Conservation (phyloP, 768 basidiomycete genomes). For the Coprinopsis sp. region DNA sequence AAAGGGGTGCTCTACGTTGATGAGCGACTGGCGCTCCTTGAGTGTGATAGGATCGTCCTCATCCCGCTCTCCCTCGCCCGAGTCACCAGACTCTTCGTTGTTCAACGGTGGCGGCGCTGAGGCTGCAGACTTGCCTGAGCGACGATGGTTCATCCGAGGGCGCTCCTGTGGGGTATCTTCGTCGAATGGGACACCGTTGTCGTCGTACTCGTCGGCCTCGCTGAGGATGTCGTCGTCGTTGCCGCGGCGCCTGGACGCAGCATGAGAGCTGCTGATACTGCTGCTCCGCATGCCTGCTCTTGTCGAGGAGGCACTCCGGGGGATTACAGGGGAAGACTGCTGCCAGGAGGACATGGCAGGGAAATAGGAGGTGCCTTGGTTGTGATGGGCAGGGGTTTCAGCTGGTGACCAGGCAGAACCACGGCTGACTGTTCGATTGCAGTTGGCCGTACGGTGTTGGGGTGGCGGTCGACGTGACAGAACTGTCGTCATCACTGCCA, state of each 20-base stretch:
- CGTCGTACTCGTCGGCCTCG: constrained; percentile 50
- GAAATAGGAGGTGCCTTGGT: constrained; percentile 67
- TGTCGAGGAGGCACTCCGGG: constrained; percentile 43
- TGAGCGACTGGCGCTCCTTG: constrained; percentile 93
- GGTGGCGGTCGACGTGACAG: constrained; percentile 33
- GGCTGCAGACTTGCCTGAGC: constrained; percentile 42
- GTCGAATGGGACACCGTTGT: constrained; percentile 29
- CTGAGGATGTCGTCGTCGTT: constrained; percentile 46
- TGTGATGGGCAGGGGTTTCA: constrained; percentile 60
- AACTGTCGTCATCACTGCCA: constrained; percentile 31
- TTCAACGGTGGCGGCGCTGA: constrained; percentile 17
- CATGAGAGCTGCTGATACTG: constrained; percentile 57
- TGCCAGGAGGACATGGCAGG: constrained; percentile 36
- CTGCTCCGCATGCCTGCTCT: constrained; percentile 50
- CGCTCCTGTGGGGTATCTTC: constrained; percentile 21
- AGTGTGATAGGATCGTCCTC: constrained; percentile 65
- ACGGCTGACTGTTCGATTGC: constrained; percentile 44
- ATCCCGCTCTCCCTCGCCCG: constrained; percentile 31
- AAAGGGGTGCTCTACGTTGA: constrained; percentile 98
- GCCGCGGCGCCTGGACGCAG: constrained; percentile 38
- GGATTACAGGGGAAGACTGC: constrained; percentile 35
- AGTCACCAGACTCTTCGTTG: constrained; percentile 28
- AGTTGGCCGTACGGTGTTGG: constrained; percentile 39
- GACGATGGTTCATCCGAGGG: constrained; percentile 11
- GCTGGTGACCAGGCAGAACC: constrained; percentile 55